Evolutionary conservation across 116 monocot species (phyloP).

Genomic region (Posidonia oceanica): DNA sequence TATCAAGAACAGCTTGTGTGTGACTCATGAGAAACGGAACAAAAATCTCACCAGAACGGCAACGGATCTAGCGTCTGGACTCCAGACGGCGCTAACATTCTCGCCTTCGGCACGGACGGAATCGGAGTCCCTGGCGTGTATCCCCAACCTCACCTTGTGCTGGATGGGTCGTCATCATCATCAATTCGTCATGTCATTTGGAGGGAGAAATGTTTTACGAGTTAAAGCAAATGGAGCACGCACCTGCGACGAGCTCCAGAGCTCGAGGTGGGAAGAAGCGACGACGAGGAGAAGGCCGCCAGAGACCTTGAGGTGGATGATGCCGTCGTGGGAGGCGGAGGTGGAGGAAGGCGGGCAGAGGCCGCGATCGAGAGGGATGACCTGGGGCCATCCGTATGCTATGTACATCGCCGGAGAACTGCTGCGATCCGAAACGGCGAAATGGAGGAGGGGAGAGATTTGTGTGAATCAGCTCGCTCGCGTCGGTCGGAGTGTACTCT

Average conservation of each 20-base stretch:
- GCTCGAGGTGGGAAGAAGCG: conserved; percentile 52
- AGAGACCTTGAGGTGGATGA: conserved; percentile 51
- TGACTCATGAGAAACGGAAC: no score
- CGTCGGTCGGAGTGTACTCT: no score
- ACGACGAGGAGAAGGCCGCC: conserved; percentile 70
- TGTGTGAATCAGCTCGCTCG: no score
- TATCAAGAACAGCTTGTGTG: neutral
- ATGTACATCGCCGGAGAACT: conserved; percentile 52
- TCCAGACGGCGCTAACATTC: conserved; percentile 76
- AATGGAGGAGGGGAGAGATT: no score
- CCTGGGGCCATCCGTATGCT: conserved; percentile 97
- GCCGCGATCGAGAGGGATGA: conserved; percentile 52
- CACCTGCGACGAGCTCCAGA: conserved; percentile 89
- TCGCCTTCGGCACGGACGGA: conserved; percentile 58
- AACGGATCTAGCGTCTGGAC: conserved; percentile 67
- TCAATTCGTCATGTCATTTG: neutral
- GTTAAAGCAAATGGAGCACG: neutral
- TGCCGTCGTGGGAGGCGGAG: conserved; percentile 25
- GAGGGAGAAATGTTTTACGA: neutral
- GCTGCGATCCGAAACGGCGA: no score
- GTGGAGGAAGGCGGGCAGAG: conserved; percentile 10
- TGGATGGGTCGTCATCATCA: conserved; percentile 7
- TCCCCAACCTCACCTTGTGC: conserved; percentile 85
- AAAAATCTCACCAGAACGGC: conserved; percentile 51
- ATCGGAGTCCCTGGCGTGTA: conserved; percentile 33